Conservation (phyloP, 2,329 filamentous ascomycete genomes). For the Microcera coccophila region DNA sequence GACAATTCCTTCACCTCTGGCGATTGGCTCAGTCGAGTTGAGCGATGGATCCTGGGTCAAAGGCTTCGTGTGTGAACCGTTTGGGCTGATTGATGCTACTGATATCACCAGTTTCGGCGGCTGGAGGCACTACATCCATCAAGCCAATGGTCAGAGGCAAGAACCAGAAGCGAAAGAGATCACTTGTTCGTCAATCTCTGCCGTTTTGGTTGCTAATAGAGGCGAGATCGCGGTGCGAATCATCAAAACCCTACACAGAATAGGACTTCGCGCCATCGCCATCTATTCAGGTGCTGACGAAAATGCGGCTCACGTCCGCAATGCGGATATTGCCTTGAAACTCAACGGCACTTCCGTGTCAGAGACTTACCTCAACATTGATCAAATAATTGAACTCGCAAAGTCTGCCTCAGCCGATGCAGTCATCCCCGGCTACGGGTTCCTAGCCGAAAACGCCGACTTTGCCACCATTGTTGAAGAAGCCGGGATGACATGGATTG, state of each 20-base stretch:
- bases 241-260: constrained; percentile 60
- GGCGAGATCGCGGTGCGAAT: constrained; percentile 63
- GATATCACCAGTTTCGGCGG: constrained; percentile 33
- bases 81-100: constrained; percentile 26
- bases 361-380: constrained; percentile 62
- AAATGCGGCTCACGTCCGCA: constrained; percentile 63
- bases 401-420: constrained; percentile 48
- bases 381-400: constrained; percentile 55
- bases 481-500: constrained; percentile 56
- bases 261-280: constrained; percentile 65
- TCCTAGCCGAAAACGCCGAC: constrained; percentile 59
- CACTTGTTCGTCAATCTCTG: constrained; percentile 15
- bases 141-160: background rate
- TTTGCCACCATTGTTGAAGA: constrained; percentile 53
- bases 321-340: constrained; percentile 63
- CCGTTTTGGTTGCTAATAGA: constrained; percentile 65
- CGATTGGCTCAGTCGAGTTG: constrained; percentile 35
- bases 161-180: background rate
- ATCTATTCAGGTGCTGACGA: constrained; percentile 63
- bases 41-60: constrained; percentile 31
- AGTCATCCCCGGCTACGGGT: constrained; percentile 65
- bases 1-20: constrained; percentile 33
- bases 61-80: constrained; percentile 37
- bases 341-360: constrained; percentile 47
- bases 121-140: constrained; percentile 29